Evolutionary conservation across 208 protist species (phyloP), one percentile per base, ranked within the genome.

Genomic region (Wallacemonas sp.): DNA sequence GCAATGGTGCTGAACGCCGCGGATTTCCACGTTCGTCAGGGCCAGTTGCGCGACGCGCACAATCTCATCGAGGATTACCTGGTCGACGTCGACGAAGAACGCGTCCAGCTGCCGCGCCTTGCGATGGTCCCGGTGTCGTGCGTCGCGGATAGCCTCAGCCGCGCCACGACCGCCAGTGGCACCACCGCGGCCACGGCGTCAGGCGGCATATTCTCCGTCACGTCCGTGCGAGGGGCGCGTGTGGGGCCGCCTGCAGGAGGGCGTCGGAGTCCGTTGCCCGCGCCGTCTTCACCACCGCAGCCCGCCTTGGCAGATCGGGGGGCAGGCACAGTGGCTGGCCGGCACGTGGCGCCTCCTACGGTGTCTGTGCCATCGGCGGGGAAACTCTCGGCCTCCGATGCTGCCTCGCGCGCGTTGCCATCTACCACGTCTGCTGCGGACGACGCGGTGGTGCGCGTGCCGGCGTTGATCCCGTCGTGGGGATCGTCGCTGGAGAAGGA

Each of bases 1-100:
- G 78, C 90, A 34, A 70, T 93, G 55, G 78, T 91, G n/a, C 76
- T 84, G 41, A 93, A 89, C 59, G 71, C 77, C 1, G 84, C 86
- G 8, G 81, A 92, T 67, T 85, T 83, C 44, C 63, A 86, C 53
- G 29, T 80, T 13, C 68, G 71, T 68, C 46, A 44, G 68, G 33
- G 29, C 8, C 46, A 55, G 32, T 66, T 53, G 22, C 61, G 12
- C 13, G 57, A 53, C 17, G 83, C 79, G 21, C 69, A 78, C 42
- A 61, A 68, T 22, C 54, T 91, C 13, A 41, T 91, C 17, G 73
- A 81, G 34, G 38, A 66, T 2, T 91, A 95, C 62, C 55, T 91
- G 22, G 77, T 69, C 1, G 84, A 92, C 44, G 89, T 94, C n/a
- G 59, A 61, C 13, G 78, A 78, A 54, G 89, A 92, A 54, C 68